Evolutionary conservation across 208 protist species (phyloP), one percentile per base, ranked within the genome.

Genomic region (Phytomonas sp.): DNA sequence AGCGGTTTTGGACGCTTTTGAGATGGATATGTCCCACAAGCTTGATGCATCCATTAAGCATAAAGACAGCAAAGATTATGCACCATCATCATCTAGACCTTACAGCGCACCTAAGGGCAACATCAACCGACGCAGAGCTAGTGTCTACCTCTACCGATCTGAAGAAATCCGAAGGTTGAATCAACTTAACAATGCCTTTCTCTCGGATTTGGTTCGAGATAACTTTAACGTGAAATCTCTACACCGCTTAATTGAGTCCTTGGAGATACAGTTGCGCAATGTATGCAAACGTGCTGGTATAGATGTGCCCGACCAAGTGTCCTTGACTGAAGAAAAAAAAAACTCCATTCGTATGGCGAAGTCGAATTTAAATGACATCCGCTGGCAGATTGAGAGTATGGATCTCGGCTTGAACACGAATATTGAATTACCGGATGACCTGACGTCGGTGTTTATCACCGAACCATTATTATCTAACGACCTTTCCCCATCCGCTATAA

Each of bases 351-450:
- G 32, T 76, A 71, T 7, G 11, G 45, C 45, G 1, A 56, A 1
- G 19, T 56, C 45, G 11, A 90, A 90, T 72, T 82, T 78, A 61
- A 77, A 78, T 34, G 79, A 77, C 32, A 82, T 90, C 66, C 72
- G 52, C n/a, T 90, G 81, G 81, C 71, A 87, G 12, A 68, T 87
- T 52, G 79, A 87, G 63, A 90, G 84, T 59, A 59, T 86, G 10
- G 84, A 56, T 6, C 45, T 56, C 23, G 45, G 45, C 19, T 19
- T 56, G 19, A 56, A 56, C 45, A 56, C 45, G 19, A 19, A 56
- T 26, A 19, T 56, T 56, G 45, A 56, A 11, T 26, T 56, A 56
- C 45, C 45, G 45, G 23, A 56, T 56, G 45, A 56, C 45, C 26
- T 56, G 45, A 26, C 45, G 0, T 56, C 45, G 1, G 23, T 26